phyloP scores from a whole-genome alignment of 257 asterid species.

The Fraxinus excelsior region DNA sequence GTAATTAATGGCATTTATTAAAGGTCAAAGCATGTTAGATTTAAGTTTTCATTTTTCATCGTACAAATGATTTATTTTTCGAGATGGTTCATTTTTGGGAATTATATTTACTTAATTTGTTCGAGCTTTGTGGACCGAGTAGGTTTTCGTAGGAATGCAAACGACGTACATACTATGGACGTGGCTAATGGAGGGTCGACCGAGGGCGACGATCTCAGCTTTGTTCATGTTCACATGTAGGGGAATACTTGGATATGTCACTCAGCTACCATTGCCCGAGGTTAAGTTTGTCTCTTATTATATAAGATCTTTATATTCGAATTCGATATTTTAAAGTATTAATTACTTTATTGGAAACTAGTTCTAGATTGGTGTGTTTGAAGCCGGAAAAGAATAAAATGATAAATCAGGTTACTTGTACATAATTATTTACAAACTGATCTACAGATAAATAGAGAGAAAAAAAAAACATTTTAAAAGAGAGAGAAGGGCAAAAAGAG shows the following conservation, averaged over 20 bases:
- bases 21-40: background rate
- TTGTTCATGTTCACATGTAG: constrained; percentile 93
- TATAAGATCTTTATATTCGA: background rate
- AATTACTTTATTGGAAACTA: no score
- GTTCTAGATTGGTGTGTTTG: no score
- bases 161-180: constrained; percentile 73
- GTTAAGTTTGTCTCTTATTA: constrained; percentile 27
- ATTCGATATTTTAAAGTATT: background rate
- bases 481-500: no score
- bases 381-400: no score
- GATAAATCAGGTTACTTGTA: no score
- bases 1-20: background rate
- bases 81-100: background rate
- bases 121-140: background rate
- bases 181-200: constrained; percentile 84
- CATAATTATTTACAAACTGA: no score
- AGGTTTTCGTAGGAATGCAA: constrained; percentile 90
- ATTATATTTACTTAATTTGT: background rate
- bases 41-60: background rate
- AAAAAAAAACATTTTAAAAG: no score
- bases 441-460: no score
- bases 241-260: constrained; percentile 89
- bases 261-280: constrained; percentile 90
- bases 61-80: no score
- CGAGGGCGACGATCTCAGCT: constrained; percentile 80